Evolutionary conservation across 139 green algal species (phyloP), one percentile per base, ranked within the genome.

Genomic region (Eudorina sp.): DNA sequence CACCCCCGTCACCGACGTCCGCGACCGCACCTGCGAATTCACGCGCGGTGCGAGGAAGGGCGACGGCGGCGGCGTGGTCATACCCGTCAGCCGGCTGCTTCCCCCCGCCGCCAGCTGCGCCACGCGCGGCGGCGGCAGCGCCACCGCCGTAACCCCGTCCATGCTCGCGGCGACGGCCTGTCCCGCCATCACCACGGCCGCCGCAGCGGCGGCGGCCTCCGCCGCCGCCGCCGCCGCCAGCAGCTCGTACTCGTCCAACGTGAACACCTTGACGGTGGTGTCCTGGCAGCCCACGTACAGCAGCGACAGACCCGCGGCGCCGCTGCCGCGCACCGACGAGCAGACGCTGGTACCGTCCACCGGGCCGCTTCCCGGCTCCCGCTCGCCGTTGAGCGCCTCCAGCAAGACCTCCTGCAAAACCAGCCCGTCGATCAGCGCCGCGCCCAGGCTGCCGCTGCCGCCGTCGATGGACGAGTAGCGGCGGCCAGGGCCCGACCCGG

Each of bases 221-320:
- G 55, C 78, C 21, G 55, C 55, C 1, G 78, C 55, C 0, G 78
- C 78, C 36, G 53, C 78, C 21, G 78, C 58, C 41, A 85, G 58
- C 25, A 85, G 58, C 55, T 85, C 51, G 11, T 40, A 34, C 53
- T 85, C 78, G 55, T 85, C 58, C 55, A 85, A 62, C 25, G 78
- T 74, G 41, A 85, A 85, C 8, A 88, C 84, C 55, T 93, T 93
- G 73, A 94, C 85, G 21, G 90, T 94, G 21, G 82, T 92, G 92
- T 92, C 90, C 82, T 93, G 90, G 73, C 85, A 88, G 62, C 92
- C 90, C 0, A 92, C 89, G 68, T 91, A 92, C 53, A 93, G 60
- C 60, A 86, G 60, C 80, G 80, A 86, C 80, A 64, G 29, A 2
- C n/a, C 60, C 21, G 19, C 41, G 43, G 31, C 43, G 41, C 41